phyloP scores from a whole-genome alignment of 305 asterid genomes.

The Fraxinus paxiana region DNA sequence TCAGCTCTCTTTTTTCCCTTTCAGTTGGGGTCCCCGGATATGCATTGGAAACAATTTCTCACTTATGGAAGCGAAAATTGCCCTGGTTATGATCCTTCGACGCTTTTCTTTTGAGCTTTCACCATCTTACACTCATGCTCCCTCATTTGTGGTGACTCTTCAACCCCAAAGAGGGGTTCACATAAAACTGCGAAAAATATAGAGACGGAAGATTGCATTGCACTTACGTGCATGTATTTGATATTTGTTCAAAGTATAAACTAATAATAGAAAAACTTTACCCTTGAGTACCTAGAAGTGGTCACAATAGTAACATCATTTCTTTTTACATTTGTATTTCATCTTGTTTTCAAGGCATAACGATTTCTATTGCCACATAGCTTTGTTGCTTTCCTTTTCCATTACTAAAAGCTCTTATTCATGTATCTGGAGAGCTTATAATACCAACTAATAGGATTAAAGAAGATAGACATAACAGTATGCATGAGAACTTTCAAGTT shows the following conservation, averaged over 20 bases:
- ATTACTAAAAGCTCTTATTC: not conserved
- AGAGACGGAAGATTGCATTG: not conserved
- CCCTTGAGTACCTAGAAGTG: not conserved
- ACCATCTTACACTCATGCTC: slow-evolving; percentile 45
- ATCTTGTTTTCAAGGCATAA: not conserved
- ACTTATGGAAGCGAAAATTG: slow-evolving; percentile 39
- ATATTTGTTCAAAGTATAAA: not conserved
- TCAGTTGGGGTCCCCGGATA: slow-evolving; percentile 47
- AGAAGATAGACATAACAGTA: no score
- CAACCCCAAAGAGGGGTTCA: slow-evolving; percentile 42
- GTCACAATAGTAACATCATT: not conserved
- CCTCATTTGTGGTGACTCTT: slow-evolving; percentile 36
- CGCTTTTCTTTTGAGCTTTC: slow-evolving; percentile 38
- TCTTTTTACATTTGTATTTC: no score
- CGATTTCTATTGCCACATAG: not conserved
- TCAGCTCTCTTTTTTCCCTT: slow-evolving; percentile 40
- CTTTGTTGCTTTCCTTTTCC: not conserved
- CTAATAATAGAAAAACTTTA: no score
- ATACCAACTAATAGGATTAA: no score
- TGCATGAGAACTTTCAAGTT: no score
- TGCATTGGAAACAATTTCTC: slow-evolving; percentile 59
- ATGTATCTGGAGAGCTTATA: not conserved
- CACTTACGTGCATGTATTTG: not conserved
- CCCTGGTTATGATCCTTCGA: slow-evolving; percentile 36
- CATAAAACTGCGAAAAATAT: slow-evolving; percentile 21